Base-by-base conservation (phyloP, 2,329 filamentous ascomycete species). In the Sordariomycetes sp. region DNA sequence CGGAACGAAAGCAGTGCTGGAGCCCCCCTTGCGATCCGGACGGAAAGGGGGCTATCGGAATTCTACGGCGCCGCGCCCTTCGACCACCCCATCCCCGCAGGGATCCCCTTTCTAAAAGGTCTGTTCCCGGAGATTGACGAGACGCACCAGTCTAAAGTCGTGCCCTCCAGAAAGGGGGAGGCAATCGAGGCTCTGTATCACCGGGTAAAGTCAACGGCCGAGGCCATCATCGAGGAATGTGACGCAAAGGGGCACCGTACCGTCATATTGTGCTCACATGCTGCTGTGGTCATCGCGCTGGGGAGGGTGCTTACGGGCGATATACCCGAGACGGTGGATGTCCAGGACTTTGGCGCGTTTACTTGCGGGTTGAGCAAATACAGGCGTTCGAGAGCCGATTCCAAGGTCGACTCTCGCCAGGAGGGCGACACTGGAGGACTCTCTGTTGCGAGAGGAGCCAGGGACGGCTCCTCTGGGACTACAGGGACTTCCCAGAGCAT, bases 21-120 rank as follows among this genome's bases (percentile, higher is more conserved):
- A 62, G 5, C 57, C 51, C 35, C 60, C 52, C 53, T 70, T 58
- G 70, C 65, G 45, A 77, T 85, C 60, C 75, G 78, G 39, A 77
- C 76, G 53, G 82, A 85, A 63, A 71, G 74, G 58, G 81, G 80
- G 13, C 64, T 84, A 45, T 86, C 89, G 60, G 94, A 99, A 74
- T 97, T 94, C 86, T 97, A 94, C 68, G 94, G 94, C 28, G 78
- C 82, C 53, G 90, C 91, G 17, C 83, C 84, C 59, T 96, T 96
- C 70, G 79, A 87, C 57, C 94, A 97, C 65, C 94, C 94, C 0
- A 77, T 79, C 17, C 90, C 92, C 2, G 89, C 90, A 2, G 71
- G 80, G 3, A 73, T 85, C 15, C 64, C 76, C 32, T 73, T 79
- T 36, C 77, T 99, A 60, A 78, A 80, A 60, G 68, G 69, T 22